Evolutionary conservation across 371 early-diverging fungal species (phyloP), one percentile per base, ranked within the genome.

Genomic region (Amoeboaphelidium protococcarum): DNA sequence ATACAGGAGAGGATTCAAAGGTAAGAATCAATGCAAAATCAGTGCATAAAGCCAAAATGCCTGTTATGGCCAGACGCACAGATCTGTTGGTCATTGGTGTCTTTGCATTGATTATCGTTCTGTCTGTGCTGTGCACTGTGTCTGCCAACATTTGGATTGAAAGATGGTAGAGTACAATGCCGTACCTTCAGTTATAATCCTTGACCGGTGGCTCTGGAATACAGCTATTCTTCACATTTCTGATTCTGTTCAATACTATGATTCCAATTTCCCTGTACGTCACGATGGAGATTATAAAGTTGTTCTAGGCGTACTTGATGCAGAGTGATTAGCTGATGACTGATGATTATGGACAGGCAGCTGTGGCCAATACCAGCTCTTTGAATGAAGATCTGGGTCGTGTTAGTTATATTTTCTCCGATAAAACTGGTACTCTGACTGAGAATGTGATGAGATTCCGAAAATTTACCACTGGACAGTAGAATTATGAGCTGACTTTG

Each of bases 11-110:
- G 37, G 58, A 68, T 51, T 73, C 72, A 21, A 70, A 70, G 53
- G 58, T 64, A 44, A 66, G 4, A 47, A 37, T 13, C 40, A 41
- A 25, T 42, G 19, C 52, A 64, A 68, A 56, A 75, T 71, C 43
- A 61, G 67, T 47, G 67, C 22, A 23, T 24, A 25, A 64, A 40
- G 67, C 76, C 23, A 80, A 80, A 56, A 65, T 69, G 3, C 71
- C 79, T 20, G 62, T 64, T 22, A 58, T 77, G 48, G 76, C 76
- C 52, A 66, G 59, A 3, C 59, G 63, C 48, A 73, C 69, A 52
- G 75, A 73, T 64, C 63, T 64, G 50, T 69, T 73, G 42, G 74
- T 73, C 53, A 64, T 74, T 24, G 61, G 64, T 47, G 76, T 74
- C 48, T 80, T 71, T 52, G 52, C 65, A 44, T 65, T 72, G 40